phyloP scores from a whole-genome alignment of 2,329 filamentous ascomycete species.

The Aspergillus sp. region DNA sequence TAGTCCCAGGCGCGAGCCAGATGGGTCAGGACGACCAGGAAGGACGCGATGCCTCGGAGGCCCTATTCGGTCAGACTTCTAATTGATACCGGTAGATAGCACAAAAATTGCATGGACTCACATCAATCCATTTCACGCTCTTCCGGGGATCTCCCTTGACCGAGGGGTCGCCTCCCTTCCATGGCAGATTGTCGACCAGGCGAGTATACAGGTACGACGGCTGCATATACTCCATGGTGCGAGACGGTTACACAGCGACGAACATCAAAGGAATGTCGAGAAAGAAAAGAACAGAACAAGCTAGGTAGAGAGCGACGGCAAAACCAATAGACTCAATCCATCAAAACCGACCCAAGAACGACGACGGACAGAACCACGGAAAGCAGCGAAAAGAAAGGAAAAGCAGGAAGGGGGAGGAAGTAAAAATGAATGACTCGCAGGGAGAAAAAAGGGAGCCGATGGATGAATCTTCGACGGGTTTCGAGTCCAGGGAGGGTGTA shows the following conservation, averaged over 20 bases:
- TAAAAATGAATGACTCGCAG: background rate
- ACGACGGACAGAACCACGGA: background rate
- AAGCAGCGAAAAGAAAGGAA: background rate
- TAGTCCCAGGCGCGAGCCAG: conserved; percentile 53
- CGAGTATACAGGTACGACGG: conserved; percentile 17
- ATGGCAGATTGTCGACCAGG: conserved; percentile 20
- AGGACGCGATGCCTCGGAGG: conserved; percentile 53
- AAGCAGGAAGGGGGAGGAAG: background rate
- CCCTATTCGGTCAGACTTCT: conserved; percentile 35
- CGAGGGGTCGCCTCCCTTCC: conserved; percentile 19
- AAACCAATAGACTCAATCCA: background rate
- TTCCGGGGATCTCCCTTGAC: conserved; percentile 33
- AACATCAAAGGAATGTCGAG: background rate
- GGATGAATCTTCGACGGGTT: background rate
- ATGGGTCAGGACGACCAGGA: conserved; percentile 53
- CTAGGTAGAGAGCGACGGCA: background rate
- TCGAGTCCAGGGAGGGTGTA: no score
- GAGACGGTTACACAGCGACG: background rate
- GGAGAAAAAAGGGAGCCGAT: no score
- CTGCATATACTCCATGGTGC: conserved; percentile 11
- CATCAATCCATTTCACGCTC: conserved; percentile 59
- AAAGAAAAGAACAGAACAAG: background rate
- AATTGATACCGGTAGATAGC: no score
- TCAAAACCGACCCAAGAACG: background rate
- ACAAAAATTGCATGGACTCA: no score